Evolutionary conservation across 441 rosid species (phyloP).

Genomic region (Aquilaria agallochum): DNA sequence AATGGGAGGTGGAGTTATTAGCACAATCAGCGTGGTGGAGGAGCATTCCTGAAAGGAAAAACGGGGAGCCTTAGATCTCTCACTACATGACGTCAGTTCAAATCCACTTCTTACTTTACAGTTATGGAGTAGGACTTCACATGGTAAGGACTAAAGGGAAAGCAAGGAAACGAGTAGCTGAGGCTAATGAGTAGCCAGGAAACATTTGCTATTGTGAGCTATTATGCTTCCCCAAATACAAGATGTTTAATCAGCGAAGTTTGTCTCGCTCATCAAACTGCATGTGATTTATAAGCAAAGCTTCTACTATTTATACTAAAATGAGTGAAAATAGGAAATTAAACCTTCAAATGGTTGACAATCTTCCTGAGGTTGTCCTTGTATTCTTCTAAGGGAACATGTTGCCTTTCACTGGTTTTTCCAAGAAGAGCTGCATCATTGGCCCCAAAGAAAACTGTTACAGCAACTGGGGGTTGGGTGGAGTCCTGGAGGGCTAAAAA

Average conservation of each 20-base stretch:
- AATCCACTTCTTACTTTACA: too few species aligned
- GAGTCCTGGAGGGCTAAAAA: slow-evolving; percentile 32
- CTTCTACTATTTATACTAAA: too few species aligned
- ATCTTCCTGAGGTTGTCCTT: slow-evolving; percentile 61
- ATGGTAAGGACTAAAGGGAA: too few species aligned
- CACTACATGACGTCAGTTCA: too few species aligned
- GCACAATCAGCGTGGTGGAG: slow-evolving; percentile 64
- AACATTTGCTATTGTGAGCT: too few species aligned
- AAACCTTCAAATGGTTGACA: slow-evolving; percentile 76
- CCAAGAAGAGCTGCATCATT: slow-evolving; percentile 91
- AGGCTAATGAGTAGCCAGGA: too few species aligned
- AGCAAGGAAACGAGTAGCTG: too few species aligned
- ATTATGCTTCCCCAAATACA: too few species aligned
- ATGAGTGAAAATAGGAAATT: background rate
- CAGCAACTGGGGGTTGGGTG: slow-evolving; percentile 56
- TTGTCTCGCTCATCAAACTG: too few species aligned
- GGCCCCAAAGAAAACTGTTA: slow-evolving; percentile 87
- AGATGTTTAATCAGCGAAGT: too few species aligned
- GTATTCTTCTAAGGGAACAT: slow-evolving; percentile 83
- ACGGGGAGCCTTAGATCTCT: background rate
- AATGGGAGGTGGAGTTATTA: slow-evolving; percentile 84
- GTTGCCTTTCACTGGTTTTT: slow-evolving; percentile 61
- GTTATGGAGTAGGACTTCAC: too few species aligned
- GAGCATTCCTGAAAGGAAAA: slow-evolving; percentile 53
- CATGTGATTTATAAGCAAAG: too few species aligned